Evolutionary conservation across 1,284 basidiomycete genomes (phyloP).

Genomic region (Heliocybe sulcata): DNA sequence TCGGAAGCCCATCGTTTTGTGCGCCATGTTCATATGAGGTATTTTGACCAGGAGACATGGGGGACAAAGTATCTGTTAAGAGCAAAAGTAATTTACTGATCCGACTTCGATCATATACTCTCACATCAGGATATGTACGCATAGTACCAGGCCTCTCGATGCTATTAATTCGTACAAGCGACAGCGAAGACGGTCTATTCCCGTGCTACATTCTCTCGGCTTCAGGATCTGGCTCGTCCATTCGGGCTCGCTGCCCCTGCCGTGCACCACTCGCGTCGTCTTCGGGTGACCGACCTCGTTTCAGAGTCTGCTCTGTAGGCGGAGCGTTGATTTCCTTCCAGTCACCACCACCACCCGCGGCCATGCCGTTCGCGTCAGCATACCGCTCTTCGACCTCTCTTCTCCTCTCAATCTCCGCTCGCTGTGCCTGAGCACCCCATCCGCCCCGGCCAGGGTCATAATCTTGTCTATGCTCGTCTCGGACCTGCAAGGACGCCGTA

Average conservation of each 20-base stretch:
- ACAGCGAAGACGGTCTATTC: neutral
- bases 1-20: constrained; percentile 65
- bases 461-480: constrained; percentile 96
- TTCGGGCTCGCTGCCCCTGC: constrained; percentile 44
- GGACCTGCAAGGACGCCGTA: constrained; percentile 33
- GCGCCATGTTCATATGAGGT: constrained; percentile 53
- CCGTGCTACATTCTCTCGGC: constrained; percentile 55
- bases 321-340: constrained; percentile 61
- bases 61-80: constrained; percentile 38
- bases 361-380: constrained; percentile 73
- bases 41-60: constrained; percentile 28
- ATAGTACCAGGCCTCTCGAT: no score
- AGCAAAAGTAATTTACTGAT: constrained; percentile 55
- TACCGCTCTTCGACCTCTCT: constrained; percentile 88
- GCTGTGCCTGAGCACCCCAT: constrained; percentile 90
- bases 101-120: neutral
- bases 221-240: constrained; percentile 50
- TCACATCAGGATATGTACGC: neutral
- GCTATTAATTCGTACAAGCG: no score
- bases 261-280: constrained; percentile 54
- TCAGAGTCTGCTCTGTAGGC: constrained; percentile 32
- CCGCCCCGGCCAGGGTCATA: constrained; percentile 95
- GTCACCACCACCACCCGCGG: constrained; percentile 79
- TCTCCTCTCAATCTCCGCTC: constrained; percentile 69
- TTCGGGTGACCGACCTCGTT: constrained; percentile 64